Percentiles rank a stretch among this genome's conserved stretches.
Evolutionary conservation across 768 basidiomycete genomes (phyloP).

Genomic region (Dentipellis fragilis): DNA sequence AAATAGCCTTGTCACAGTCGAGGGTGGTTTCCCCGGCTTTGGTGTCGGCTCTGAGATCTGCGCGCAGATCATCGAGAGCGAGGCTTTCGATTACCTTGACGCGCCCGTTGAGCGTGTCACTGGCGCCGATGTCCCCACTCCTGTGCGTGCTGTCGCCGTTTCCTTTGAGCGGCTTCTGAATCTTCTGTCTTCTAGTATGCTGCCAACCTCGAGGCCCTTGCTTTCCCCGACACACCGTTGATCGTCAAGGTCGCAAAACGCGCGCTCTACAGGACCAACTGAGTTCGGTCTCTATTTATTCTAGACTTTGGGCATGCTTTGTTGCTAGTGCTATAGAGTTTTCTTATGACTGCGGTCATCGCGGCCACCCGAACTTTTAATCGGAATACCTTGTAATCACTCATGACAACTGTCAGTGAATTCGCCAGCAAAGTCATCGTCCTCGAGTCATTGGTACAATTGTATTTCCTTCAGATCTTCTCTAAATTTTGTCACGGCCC

Average conservation of each 20-base stretch:
- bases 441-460: background rate
- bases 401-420: no score
- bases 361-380: background rate
- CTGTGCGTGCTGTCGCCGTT: slow-evolving; percentile 41
- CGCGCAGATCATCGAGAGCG: slow-evolving; percentile 94
- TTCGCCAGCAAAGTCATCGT: background rate
- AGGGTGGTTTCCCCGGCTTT: slow-evolving; percentile 98
- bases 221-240: slow-evolving; percentile 89
- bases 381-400: background rate
- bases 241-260: slow-evolving; percentile 95
- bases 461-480: no score
- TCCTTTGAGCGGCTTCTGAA: slow-evolving; percentile 6
- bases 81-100: slow-evolving; percentile 97
- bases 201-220: slow-evolving; percentile 73
- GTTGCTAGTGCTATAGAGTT: slow-evolving; percentile 12
- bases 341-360: background rate
- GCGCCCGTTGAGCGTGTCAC: slow-evolving; percentile 97
- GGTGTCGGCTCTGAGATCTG: slow-evolving; percentile 98
- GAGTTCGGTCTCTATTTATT: slow-evolving; percentile 16
- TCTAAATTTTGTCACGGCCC: no score
- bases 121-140: slow-evolving; percentile 95
- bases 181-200: slow-evolving; percentile 55
- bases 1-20: slow-evolving; percentile 77
- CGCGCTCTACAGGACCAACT: slow-evolving; percentile 83
- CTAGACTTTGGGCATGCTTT: slow-evolving; percentile 8